Base-by-base conservation (phyloP, 805 yeast species). In the Cyberlindnera xishuangbannaensis region DNA sequence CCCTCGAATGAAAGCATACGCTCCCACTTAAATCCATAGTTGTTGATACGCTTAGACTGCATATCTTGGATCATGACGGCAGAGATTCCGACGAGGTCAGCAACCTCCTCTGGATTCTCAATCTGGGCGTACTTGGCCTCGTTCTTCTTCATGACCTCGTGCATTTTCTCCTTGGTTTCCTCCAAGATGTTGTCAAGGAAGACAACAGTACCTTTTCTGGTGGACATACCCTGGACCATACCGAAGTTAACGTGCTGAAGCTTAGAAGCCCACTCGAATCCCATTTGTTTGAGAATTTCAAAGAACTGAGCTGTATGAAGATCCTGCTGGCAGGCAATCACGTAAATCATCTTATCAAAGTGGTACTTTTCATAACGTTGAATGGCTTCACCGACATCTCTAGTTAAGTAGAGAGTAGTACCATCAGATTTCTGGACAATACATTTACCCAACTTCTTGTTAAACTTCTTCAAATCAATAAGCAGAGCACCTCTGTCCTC, bases 11-110 rank as follows among this genome's bases (percentile, higher is more conserved):
- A 86, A 28, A 83, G 73, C 97, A 92, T 92, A 69, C 98, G 83
- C 52, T 84, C 86, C 98, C 98, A 92, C 62, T 86, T 84, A 66
- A 92, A 92, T 53, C 80, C 85, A 67, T 92, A 92, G 67, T 92
- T 90, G 69, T 90, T 87, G 62, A 90, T 75, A 63, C 99, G 82
- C 69, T 92, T 92, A 41, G 95, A 78, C 64, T 85, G 94, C 97
- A 92, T 88, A 63, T 92, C 99, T 71, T 92, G 99, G 54, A 92
- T 84, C 95, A 92, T 88, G 41, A 92, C 95, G 6, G 98, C 98
- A 19, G 96, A 82, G 38, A 92, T 83, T 58, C 98, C 99, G 40
- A 92, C 79, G 51, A 86, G 71, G 61, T 92, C 97, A 39, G 98
- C 97, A 53, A 92, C 83, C 58, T 77, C 77, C 40, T 90, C 97